Evolutionary conservation across 1,284 basidiomycete genomes (phyloP), one percentile per base, ranked within the genome.

Genomic region (Baeospora myosura): DNA sequence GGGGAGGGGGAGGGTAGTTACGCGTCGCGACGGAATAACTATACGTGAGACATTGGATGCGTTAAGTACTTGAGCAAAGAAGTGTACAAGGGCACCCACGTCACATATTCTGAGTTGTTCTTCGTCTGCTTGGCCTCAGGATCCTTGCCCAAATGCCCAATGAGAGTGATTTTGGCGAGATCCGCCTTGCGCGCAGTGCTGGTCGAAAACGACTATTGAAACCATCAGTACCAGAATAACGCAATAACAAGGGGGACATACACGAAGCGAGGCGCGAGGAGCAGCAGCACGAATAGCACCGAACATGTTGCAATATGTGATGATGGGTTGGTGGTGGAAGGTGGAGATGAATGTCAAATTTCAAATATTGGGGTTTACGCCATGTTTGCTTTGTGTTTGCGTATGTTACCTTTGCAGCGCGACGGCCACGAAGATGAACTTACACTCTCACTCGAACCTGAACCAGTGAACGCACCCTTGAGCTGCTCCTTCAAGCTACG

Each of bases 101-200:
- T 59, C 29, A 87, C 66, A 48, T 78, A 92, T 72, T 89, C 84
- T 55, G 78, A 81, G 48, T 87, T 80, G 44, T 67, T 77, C 62
- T 74, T 85, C 1, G 85, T 81, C 32, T 63, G 65, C 40, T 77
- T 76, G 28, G 76, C 56, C 56, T 87, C 83, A 33, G 88, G 85
- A 37, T 84, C 80, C 53, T 57, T 78, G 20, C 74, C 76, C 35
- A 92, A 62, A 40, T 76, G 75, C 30, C 88, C 88, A 53, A 92
- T 66, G 46, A 92, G 78, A 20, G 72, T 72, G 44, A 92, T 71
- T 61, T 82, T 88, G 16, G 88, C 74, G 37, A 91, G 53, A 58
- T 88, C 81, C 40, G 68, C 56, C 21, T 67, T 54, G 47, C 76
- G 71, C 39, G 70, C 52, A 10, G 70, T 51, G 14, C 75, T 73